Evolutionary conservation across 352 stramenopile genomes (phyloP), one percentile per base, ranked within the genome.

Genomic region (Pythium diclinum): DNA sequence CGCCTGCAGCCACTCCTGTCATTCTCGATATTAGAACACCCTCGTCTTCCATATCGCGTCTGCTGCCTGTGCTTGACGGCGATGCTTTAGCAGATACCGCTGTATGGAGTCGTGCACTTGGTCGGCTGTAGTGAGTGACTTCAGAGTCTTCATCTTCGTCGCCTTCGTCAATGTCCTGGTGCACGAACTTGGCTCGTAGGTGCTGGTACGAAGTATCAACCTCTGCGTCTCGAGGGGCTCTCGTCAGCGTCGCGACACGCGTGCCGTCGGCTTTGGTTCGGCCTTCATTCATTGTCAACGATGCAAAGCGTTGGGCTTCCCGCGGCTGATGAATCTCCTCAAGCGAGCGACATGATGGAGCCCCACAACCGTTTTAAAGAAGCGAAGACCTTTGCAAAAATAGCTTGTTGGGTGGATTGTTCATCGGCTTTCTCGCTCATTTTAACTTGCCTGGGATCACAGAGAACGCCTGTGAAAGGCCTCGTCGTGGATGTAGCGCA

Each of bases 121-220:
- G 7, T 9, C 44, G 9, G 9, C 10, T 17, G 6, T 36, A 21
- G 2, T 40, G 34, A 48, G 21, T 5, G 9, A n/a, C 46, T n/a
- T 44, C 32, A 3, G 3, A 8, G 28, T 40, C 34, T 3, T 67
- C 54, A 17, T 63, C 55, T 36, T 63, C 56, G 16, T 69, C 33
- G 17, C 42, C 55, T 36, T 69, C 62, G 13, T 69, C 48, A 32
- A 63, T 69, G 36, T 60, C 32, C 6, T 59, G 56, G 38, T 10
- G 2, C 3, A 54, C 19, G 17, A 57, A 49, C 58, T 71, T 59
- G 51, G 38, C 47, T n/a, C 54, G 44, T n/a, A 49, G 11, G 1
- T 59, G 48, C n/a, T 60, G 19, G 33, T 65, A 65, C 38, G 56
- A 42, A 47, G 16, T 11, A 19, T 56, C 48, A 13, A 42, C 49